phyloP scores from a whole-genome alignment of 306 rosid genomes.

The Quercus agrifolia region DNA sequence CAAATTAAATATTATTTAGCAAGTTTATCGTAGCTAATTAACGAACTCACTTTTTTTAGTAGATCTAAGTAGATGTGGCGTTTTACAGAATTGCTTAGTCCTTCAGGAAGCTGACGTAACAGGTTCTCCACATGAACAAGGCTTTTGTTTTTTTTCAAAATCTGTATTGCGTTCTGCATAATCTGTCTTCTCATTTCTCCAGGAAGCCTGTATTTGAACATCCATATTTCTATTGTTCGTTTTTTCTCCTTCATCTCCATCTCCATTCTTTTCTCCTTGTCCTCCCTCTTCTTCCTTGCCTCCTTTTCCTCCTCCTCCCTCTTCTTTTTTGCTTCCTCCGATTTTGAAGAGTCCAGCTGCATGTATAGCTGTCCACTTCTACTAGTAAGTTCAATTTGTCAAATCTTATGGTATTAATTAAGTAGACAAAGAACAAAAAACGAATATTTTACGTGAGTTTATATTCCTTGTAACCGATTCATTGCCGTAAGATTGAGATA shows the following conservation, averaged over 20 bases:
- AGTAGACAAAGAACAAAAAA: not conserved
- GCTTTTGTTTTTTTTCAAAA: conserved; percentile 13
- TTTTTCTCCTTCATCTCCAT: conserved; percentile 87
- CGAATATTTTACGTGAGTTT: not conserved
- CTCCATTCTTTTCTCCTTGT: no score
- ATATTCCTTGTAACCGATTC: no score
- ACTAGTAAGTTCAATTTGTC: conserved; percentile 17
- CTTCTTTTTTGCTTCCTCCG: conserved; percentile 47
- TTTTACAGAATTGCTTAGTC: conserved; percentile 79
- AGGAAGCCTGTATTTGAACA: no score
- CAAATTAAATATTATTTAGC: no score
- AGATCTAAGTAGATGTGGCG: conserved; percentile 78
- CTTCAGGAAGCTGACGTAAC: conserved; percentile 78
- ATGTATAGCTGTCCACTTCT: conserved; percentile 60
- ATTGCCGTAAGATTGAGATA: no score
- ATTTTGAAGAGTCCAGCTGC: conserved; percentile 73
- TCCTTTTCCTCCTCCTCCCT: no score
- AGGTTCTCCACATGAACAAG: conserved; percentile 68
- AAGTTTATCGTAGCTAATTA: not conserved
- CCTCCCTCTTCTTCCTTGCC: no score
- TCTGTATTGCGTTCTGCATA: no score
- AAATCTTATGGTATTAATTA: not conserved
- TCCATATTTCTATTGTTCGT: conserved; percentile 17
- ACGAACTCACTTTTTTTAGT: conserved; percentile 62
- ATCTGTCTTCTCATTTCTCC: no score